These are phyloP conservation scores for Quercus tomentella DNA, from an alignment of 331 rosid genomes.

Conservation along the genomic window DNA sequence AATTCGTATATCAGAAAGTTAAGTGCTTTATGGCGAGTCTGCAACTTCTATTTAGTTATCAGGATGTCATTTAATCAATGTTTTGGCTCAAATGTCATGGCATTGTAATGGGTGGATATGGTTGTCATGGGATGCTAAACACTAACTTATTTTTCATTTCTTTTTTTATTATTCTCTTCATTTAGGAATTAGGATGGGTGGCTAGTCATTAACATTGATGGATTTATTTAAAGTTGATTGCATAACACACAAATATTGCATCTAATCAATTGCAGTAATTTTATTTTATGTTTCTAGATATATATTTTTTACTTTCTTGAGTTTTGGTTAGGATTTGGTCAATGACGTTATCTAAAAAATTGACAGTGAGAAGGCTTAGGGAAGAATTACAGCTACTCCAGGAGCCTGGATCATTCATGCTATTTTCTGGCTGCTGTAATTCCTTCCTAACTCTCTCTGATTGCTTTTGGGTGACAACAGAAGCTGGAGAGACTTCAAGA, in stretches of 20 bases:
- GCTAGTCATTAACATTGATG: neutral
- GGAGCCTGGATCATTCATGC: conserved; percentile 75
- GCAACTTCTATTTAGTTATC: no score
- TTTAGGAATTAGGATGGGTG: neutral
- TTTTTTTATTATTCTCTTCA: neutral
- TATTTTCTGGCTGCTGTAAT: conserved; percentile 3
- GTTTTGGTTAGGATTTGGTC: neutral
- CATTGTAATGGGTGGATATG: no score
- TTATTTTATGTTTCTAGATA: neutral
- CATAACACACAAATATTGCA: neutral
- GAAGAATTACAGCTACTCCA: conserved; percentile 96
- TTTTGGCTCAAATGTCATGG: no score
- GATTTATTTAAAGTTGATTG: neutral
- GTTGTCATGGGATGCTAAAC: no score
- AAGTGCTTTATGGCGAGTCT: no score
- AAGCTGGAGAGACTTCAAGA: no score
- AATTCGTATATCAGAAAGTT: no score
- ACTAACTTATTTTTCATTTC: neutral
- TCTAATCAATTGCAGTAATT: neutral
- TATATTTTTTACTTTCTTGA: neutral
- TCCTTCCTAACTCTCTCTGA: no score
- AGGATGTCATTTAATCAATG: no score
- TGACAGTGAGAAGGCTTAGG: conserved; percentile 93
- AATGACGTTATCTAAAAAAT: neutral
- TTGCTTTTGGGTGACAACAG: no score